Evolutionary conservation across 257 asterid genomes (phyloP).

Genomic region (Lycium barbarum): DNA sequence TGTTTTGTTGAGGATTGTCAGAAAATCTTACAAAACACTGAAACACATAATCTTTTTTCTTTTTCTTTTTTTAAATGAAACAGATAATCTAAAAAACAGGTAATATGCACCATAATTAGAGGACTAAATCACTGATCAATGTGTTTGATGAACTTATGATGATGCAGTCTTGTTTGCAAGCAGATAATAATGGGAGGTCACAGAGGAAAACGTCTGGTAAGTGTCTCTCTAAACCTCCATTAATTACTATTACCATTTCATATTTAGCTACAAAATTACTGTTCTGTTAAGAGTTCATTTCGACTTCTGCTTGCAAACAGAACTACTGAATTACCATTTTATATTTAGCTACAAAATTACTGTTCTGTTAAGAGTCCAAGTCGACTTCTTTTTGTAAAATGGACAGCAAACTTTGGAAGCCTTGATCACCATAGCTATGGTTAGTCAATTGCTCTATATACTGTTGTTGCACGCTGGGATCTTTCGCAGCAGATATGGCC

Average conservation of each 20-base stretch:
- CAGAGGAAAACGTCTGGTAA: constrained; percentile 76
- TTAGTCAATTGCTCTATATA: constrained; percentile 68
- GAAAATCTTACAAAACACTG: background rate
- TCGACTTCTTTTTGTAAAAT: background rate
- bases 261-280: background rate
- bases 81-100: background rate
- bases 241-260: background rate
- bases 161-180: constrained; percentile 75
- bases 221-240: background rate
- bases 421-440: constrained; percentile 56
- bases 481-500: constrained; percentile 50
- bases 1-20: background rate
- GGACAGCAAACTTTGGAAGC: constrained; percentile 86
- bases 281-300: background rate
- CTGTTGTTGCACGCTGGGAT: constrained; percentile 66
- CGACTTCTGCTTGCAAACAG: background rate
- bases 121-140: background rate
- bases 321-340: background rate
- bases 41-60: too few species aligned
- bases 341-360: background rate
- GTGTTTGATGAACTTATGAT: background rate
- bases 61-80: too few species aligned
- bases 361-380: background rate
- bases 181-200: constrained; percentile 83
- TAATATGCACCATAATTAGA: background rate